These are phyloP conservation scores for Musa itinerans DNA, from an alignment of 176 grass and related monocot genomes.

Conservation along the genomic window DNA sequence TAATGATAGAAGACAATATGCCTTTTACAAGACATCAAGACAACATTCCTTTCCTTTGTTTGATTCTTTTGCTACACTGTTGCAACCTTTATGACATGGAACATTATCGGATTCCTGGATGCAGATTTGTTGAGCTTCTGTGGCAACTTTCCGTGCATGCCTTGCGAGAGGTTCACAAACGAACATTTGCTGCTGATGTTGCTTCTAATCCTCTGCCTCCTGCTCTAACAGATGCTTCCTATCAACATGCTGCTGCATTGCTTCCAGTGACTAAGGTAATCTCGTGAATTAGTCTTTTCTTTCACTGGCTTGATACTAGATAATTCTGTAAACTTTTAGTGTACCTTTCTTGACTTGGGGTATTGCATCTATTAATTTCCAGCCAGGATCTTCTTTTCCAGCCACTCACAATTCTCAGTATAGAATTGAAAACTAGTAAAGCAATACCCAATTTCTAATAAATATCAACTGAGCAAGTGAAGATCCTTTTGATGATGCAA, in stretches of 20 bases:
- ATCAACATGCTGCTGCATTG: conserved; percentile 92
- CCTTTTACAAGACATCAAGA: not conserved
- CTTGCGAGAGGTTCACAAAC: conserved; percentile 92
- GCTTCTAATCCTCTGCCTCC: conserved; percentile 73
- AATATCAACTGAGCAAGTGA: not conserved
- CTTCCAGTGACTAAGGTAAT: conserved; percentile 88
- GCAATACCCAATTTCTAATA: not conserved
- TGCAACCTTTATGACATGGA: not conserved
- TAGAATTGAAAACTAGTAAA: not conserved
- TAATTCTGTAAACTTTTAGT: not conserved
- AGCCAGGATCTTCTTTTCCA: not conserved
- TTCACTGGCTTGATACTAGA: conserved; percentile 14
- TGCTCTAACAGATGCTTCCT: conserved; percentile 88
- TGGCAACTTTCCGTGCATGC: conserved; percentile 99
- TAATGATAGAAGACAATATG: not conserved
- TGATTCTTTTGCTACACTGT: not conserved
- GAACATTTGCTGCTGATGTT: conserved; percentile 75
- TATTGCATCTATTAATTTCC: not conserved
- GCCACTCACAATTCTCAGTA: not conserved
- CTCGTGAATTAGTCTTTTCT: not conserved
- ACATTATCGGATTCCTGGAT: not conserved
- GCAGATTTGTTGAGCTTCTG: conserved; percentile 99
- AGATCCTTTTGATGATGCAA: not conserved
- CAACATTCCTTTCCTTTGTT: not conserved
- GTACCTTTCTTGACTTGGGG: not conserved